Conservation (phyloP, 164 flowering plant genomes). For the Kingdonia uniflora region DNA sequence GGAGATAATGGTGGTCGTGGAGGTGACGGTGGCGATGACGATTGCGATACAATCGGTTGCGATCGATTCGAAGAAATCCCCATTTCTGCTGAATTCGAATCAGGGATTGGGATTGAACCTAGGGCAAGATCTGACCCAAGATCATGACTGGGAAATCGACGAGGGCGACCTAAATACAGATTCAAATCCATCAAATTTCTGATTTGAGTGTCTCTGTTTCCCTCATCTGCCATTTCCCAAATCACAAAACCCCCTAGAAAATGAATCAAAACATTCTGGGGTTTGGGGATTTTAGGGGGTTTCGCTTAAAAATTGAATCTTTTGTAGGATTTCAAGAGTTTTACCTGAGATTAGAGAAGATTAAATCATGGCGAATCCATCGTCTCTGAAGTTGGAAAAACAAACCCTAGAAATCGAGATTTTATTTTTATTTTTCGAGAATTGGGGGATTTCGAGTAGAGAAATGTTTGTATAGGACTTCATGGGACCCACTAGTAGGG, state of each 20-base stretch:
- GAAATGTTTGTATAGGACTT: too few relatives aligned
- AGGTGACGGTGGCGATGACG: not conserved
- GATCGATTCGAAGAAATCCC: not conserved
- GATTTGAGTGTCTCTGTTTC: conserved; percentile 5
- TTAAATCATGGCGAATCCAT: too few relatives aligned
- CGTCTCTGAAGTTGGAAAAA: not conserved
- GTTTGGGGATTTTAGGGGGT: not conserved
- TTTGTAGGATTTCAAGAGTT: not conserved
- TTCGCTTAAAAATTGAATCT: not conserved
- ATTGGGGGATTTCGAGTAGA: too few relatives aligned
- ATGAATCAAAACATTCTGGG: not conserved
- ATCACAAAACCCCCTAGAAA: not conserved
- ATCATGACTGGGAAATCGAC: conserved; percentile 14
- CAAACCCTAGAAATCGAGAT: not conserved
- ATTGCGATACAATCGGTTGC: conserved; percentile 1
- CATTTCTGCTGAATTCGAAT: conserved; percentile 1
- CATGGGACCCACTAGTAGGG: too few relatives aligned
- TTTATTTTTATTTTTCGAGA: too few relatives aligned
- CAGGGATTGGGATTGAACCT: conserved; percentile 8
- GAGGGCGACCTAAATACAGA: conserved; percentile 24
- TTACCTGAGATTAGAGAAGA: not conserved
- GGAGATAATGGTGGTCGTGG: not conserved
- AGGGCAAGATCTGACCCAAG: conserved; percentile 25
- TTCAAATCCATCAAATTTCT: conserved; percentile 25
- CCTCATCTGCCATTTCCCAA: conserved; percentile 14